These are phyloP conservation scores for Colletotrichum lupini DNA, from an alignment of 2,329 filamentous ascomycete species.

Conservation along the genomic window DNA sequence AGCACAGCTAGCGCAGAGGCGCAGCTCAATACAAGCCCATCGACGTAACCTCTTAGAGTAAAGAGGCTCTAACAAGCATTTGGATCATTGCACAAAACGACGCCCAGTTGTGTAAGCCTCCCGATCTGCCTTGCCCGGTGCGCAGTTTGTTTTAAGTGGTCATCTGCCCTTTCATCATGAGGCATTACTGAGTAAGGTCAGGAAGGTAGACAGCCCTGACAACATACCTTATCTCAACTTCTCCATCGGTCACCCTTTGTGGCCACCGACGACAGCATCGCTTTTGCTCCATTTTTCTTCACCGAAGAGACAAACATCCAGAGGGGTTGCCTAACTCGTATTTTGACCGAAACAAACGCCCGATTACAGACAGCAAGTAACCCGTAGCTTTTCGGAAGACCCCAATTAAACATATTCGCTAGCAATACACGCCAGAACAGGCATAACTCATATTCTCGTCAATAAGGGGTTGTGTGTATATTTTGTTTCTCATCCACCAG, in stretches of 20 bases:
- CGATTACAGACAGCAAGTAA: background rate
- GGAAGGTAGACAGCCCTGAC: too few species aligned
- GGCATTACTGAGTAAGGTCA: background rate
- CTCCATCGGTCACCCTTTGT: slow-evolving; percentile 15
- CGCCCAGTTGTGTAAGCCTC: background rate
- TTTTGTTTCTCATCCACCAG: background rate
- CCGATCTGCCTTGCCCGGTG: slow-evolving; percentile 9
- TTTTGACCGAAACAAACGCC: slow-evolving; percentile 3
- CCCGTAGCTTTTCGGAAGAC: background rate
- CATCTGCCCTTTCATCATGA: background rate
- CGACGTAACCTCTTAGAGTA: background rate
- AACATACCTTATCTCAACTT: background rate
- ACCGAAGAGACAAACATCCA: background rate
- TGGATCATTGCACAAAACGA: background rate
- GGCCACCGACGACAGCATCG: slow-evolving; percentile 7
- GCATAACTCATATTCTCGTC: slow-evolving; percentile 11
- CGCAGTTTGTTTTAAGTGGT: background rate
- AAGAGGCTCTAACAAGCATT: background rate
- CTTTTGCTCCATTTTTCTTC: background rate
- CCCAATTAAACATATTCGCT: background rate
- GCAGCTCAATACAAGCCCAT: slow-evolving; percentile 10
- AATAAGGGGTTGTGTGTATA: background rate
- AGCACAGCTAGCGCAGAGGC: slow-evolving; percentile 17
- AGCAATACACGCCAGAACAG: slow-evolving; percentile 3
- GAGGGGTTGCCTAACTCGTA: background rate